Evolutionary conservation across 805 yeast species (phyloP).

Genomic region (Torulaspora gathmanii): DNA sequence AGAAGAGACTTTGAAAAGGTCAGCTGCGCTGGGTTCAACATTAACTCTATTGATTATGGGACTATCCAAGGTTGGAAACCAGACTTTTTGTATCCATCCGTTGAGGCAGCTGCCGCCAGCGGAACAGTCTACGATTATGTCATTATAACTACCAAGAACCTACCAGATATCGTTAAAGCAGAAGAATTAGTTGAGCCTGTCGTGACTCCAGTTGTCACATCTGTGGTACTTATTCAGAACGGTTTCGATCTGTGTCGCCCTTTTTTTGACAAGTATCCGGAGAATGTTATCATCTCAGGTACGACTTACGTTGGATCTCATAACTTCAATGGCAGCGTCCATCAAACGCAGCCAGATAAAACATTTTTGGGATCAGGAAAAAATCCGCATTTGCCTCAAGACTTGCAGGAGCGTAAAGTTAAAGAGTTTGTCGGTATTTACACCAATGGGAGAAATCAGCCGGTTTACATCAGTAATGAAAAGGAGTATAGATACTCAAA

Average conservation of each 20-base stretch:
- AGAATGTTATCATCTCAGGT: conserved; percentile 52
- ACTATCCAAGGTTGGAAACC: conserved; percentile 48
- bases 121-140: conserved; percentile 46
- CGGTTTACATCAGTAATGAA: conserved; percentile 42
- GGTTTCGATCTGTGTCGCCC: conserved; percentile 60
- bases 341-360: conserved; percentile 43
- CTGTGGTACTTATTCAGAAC: conserved; percentile 54
- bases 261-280: conserved; percentile 46
- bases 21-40: conserved; percentile 46
- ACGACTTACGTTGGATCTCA: conserved; percentile 57
- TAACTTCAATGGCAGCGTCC: conserved; percentile 38
- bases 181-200: conserved; percentile 50
- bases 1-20: conserved; percentile 56
- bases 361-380: conserved; percentile 50
- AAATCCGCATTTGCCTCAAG: conserved; percentile 33
- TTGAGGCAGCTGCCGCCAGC: conserved; percentile 40
- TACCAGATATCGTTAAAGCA: conserved; percentile 56
- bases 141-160: conserved; percentile 57
- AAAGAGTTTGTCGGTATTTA: conserved; percentile 45
- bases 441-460: conserved; percentile 40
- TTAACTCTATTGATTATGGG: conserved; percentile 59
- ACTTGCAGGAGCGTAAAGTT: conserved; percentile 33
- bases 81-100: conserved; percentile 35
- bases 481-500: conserved; percentile 59
- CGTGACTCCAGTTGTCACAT: conserved; percentile 40